Conservation (phyloP, 2,329 filamentous ascomycete genomes). For the Aspergillus sp. region DNA sequence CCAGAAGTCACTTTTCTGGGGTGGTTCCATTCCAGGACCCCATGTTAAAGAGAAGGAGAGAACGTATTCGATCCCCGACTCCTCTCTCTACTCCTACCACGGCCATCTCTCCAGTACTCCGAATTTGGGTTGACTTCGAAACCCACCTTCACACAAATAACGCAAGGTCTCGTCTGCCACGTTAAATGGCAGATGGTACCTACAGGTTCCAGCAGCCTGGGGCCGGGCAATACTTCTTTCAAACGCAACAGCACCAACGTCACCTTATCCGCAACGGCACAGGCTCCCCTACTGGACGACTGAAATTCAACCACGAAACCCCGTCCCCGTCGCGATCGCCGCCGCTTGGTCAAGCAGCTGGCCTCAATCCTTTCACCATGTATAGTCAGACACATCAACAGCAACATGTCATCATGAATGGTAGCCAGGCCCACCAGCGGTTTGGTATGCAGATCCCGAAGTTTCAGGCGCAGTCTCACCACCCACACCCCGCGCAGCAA, state of each 20-base stretch:
- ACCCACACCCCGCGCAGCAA: constrained; percentile 45
- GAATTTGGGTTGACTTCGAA: constrained; percentile 25
- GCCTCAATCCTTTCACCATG: constrained; percentile 47
- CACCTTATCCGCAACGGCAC: constrained; percentile 47
- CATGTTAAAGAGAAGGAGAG: constrained; percentile 53
- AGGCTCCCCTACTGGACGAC: constrained; percentile 45
- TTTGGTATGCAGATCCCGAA: constrained; percentile 52
- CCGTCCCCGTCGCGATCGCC: constrained; percentile 51
- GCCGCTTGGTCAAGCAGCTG: constrained; percentile 42
- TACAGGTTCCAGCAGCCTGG: constrained; percentile 56
- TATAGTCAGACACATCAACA: constrained; percentile 49
- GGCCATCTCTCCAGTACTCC: constrained; percentile 22
- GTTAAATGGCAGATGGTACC: constrained; percentile 57
- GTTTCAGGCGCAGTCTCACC: constrained; percentile 48
- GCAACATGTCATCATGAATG: constrained; percentile 53
- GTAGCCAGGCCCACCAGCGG: constrained; percentile 48
- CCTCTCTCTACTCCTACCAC: constrained; percentile 26
- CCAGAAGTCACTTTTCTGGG: constrained; percentile 22
- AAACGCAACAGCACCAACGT: constrained; percentile 44
- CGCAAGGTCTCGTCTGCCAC: constrained; percentile 47
- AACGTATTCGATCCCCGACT: constrained; percentile 41
- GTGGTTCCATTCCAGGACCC: constrained; percentile 39
- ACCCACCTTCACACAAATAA: constrained; percentile 32
- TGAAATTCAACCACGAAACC: constrained; percentile 48
- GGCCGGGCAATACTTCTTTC: constrained; percentile 52